phyloP scores from a whole-genome alignment of 192 early-diverging fungal species.

The Podila clonocystis region DNA sequence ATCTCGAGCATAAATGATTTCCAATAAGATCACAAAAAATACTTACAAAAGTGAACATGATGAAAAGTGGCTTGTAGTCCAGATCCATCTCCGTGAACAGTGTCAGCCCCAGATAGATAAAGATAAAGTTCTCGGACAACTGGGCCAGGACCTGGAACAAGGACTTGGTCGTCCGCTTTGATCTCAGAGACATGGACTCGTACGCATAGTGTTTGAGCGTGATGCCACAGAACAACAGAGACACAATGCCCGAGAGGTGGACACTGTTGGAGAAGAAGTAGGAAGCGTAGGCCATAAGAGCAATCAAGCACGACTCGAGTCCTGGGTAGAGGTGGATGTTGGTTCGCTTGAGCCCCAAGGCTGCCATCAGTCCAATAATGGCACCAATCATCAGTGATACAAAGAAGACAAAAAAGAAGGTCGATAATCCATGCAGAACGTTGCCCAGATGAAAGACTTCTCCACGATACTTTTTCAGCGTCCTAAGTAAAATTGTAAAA shows the following conservation, averaged over 20 bases:
- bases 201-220: slow-evolving; percentile 95
- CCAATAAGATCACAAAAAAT: neutral
- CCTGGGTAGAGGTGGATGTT: slow-evolving; percentile 83
- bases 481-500: slow-evolving; percentile 51
- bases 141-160: slow-evolving; percentile 94
- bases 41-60: slow-evolving; percentile 74
- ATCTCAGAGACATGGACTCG: slow-evolving; percentile 83
- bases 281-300: slow-evolving; percentile 89
- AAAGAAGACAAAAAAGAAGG: slow-evolving; percentile 86
- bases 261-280: slow-evolving; percentile 92
- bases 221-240: slow-evolving; percentile 92
- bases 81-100: slow-evolving; percentile 85
- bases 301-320: slow-evolving; percentile 89
- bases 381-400: slow-evolving; percentile 88
- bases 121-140: slow-evolving; percentile 96
- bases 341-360: slow-evolving; percentile 91
- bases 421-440: slow-evolving; percentile 67
- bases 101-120: slow-evolving; percentile 95
- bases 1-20: neutral
- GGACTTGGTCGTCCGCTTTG: slow-evolving; percentile 86
- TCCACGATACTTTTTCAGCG: slow-evolving; percentile 79
- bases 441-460: slow-evolving; percentile 73
- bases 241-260: slow-evolving; percentile 93
- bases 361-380: slow-evolving; percentile 76
- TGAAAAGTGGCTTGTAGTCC: slow-evolving; percentile 79